A percentile compares a stretch with the other conserved stretches of the same genome.
Conservation (phyloP, 805 yeast genomes). For the Kockiozyma suomiensis region DNA sequence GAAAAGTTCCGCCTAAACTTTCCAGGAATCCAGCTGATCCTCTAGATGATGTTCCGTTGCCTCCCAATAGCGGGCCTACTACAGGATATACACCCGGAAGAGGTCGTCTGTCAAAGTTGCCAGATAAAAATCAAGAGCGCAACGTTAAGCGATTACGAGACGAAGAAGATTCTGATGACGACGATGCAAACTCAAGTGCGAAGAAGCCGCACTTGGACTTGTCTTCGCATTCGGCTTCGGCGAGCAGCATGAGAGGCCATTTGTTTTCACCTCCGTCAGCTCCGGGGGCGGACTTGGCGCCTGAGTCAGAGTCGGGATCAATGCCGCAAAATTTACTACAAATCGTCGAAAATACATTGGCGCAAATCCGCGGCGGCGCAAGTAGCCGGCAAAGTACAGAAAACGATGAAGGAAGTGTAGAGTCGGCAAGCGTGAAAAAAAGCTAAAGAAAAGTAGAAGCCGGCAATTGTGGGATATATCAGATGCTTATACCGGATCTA, state of each 20-base stretch:
- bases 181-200: not conserved
- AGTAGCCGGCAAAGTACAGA: not conserved
- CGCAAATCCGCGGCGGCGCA: constrained; percentile 19
- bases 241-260: not conserved
- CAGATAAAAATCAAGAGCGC: constrained; percentile 8
- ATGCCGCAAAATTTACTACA: constrained; percentile 10
- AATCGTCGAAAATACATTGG: constrained; percentile 26
- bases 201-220: constrained; percentile 21
- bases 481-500: no score
- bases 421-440: no score
- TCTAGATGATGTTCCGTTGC: constrained; percentile 16
- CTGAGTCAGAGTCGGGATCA: not conserved
- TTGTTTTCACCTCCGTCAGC: not conserved
- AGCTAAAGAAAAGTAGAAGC: no score
- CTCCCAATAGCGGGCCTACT: constrained; percentile 18
- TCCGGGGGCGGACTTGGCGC: not conserved
- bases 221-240: not conserved
- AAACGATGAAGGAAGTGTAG: not conserved
- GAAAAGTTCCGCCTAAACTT: constrained; percentile 13
- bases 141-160: constrained; percentile 21
- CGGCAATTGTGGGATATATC: no score
- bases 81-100: constrained; percentile 26
- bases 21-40: constrained; percentile 20
- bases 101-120: constrained; percentile 2
- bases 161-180: constrained; percentile 12